phyloP scores from a whole-genome alignment of 257 asterid species.

The Primulina tabacum region DNA sequence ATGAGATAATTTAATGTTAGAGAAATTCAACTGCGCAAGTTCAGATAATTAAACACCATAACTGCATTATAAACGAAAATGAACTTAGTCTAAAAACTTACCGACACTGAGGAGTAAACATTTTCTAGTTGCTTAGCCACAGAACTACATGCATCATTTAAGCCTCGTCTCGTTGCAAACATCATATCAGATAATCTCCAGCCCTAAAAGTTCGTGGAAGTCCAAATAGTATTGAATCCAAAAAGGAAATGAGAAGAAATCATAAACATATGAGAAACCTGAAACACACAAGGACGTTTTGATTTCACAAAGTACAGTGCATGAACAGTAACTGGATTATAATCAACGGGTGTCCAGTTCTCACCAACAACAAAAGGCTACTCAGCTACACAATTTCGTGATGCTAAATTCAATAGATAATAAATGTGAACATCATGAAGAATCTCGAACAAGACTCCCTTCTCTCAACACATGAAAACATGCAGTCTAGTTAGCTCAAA shows the following conservation, averaged over 20 bases:
- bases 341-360: slow-evolving; percentile 4
- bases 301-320: neutral
- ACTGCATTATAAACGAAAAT: slow-evolving; percentile 11
- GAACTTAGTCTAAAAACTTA: slow-evolving; percentile 35
- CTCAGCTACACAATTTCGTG: neutral
- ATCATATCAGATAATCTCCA: slow-evolving; percentile 84
- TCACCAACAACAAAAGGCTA: neutral
- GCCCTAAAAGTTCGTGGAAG: slow-evolving; percentile 55
- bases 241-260: slow-evolving; percentile 6
- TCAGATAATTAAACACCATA: slow-evolving; percentile 6
- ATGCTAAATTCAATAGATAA: neutral
- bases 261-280: neutral
- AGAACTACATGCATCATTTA: slow-evolving; percentile 72
- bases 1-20: neutral
- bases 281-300: neutral
- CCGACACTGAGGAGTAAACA: slow-evolving; percentile 69
- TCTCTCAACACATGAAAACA: neutral
- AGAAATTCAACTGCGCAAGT: slow-evolving; percentile 2
- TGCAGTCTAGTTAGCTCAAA: neutral
- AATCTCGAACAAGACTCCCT: neutral
- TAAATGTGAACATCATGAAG: neutral
- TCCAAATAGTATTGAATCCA: slow-evolving; percentile 20
- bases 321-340: neutral
- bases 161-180: slow-evolving; percentile 89
- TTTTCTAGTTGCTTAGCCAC: slow-evolving; percentile 82